A percentile compares a stretch with the other conserved stretches of the same genome.
Conservation (phyloP, 805 yeast species). For the Tetrapisispora pingtungensis region DNA sequence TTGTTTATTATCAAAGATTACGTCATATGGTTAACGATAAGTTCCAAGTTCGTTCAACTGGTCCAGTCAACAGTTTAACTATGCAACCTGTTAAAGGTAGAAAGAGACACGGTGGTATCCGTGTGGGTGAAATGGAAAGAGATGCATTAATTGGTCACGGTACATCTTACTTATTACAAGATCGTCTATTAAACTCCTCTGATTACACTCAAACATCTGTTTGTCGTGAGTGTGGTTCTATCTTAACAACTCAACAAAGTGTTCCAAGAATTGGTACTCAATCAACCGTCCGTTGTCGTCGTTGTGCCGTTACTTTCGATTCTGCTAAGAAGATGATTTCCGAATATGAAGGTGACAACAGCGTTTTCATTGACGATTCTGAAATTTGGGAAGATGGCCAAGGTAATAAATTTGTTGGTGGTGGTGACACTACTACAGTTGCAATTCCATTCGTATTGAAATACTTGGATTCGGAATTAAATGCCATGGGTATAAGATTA, state of each 20-base stretch:
- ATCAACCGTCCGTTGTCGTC: conserved; percentile 76
- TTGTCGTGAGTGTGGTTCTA: conserved; percentile 89
- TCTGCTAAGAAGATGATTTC: conserved; percentile 36
- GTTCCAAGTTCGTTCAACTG: conserved; percentile 98
- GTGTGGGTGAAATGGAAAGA: conserved; percentile 99
- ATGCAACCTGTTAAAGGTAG: conserved; percentile 99
- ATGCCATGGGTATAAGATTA: conserved; percentile 96
- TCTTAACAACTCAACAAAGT: conserved; percentile 78
- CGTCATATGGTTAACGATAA: conserved; percentile 99
- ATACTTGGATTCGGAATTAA: conserved; percentile 86
- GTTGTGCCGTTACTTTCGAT: conserved; percentile 72
- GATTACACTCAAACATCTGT: conserved; percentile 88
- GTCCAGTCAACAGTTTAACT: conserved; percentile 92
- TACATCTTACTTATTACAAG: conserved; percentile 88
- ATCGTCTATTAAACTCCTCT: conserved; percentile 86
- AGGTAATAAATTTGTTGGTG: conserved; percentile 86
- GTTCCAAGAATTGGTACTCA: conserved; percentile 84
- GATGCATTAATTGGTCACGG: conserved; percentile 99
- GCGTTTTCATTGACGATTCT: conserved; percentile 48
- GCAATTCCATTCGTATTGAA: conserved; percentile 95
- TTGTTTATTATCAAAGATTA: conserved; percentile 94
- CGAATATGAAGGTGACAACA: conserved; percentile 24
- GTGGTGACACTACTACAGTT: conserved; percentile 86
- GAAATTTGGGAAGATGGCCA: conserved; percentile 97
- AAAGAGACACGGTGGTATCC: conserved; percentile 97